A percentile compares a stretch with the other conserved stretches of the same genome.
Conservation (phyloP, 345 rosid genomes). For the Populus deltoides region DNA sequence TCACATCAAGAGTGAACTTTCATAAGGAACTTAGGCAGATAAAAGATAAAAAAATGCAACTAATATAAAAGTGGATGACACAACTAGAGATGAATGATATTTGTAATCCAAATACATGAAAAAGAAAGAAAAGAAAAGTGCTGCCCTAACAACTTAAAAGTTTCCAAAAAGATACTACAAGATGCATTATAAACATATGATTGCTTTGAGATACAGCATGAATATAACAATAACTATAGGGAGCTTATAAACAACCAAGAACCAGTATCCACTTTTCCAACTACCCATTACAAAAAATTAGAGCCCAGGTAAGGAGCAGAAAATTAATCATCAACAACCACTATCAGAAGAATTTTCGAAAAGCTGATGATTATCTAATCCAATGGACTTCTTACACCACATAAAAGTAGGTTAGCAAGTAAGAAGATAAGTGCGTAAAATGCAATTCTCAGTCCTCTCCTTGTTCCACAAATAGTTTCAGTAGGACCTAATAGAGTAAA, state of each 20-base stretch:
- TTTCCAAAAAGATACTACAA: neutral
- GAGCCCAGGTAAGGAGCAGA: neutral
- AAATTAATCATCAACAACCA: neutral
- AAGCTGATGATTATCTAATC: neutral
- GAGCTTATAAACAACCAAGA: neutral
- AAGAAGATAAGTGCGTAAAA: neutral
- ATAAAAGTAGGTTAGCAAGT: neutral
- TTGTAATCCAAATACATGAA: neutral
- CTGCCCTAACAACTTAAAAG: neutral
- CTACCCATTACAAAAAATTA: neutral
- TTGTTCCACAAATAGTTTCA: neutral
- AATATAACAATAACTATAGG: neutral
- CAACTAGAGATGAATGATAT: neutral
- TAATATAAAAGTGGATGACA: neutral
- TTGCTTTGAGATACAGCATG: neutral
- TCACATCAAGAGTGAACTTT: neutral
- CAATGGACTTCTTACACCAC: neutral
- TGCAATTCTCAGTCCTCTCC: neutral
- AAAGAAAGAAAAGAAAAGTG: neutral
- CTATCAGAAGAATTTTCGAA: neutral
- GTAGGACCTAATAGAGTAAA: neutral
- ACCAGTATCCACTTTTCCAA: neutral
- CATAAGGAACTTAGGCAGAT: neutral
- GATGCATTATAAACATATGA: neutral
- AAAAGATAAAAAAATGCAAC: neutral